A percentile compares a stretch with the other conserved stretches of the same genome.
phyloP scores from a whole-genome alignment of 108 stramenopile species.

The Craspedostauros australis region DNA sequence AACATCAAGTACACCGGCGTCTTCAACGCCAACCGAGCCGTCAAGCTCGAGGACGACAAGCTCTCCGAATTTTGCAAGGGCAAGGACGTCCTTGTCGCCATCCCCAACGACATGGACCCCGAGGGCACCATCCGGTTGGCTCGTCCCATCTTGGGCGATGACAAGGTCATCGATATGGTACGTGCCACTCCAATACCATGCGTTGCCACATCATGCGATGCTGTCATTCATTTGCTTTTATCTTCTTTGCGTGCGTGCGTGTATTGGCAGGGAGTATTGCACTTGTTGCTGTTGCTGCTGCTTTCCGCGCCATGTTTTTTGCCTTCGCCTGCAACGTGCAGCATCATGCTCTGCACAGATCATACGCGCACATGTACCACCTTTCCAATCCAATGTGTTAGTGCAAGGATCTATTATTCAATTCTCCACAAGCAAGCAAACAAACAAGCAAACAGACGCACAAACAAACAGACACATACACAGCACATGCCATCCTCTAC shows the following conservation, averaged over 20 bases:
- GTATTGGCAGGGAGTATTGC: background rate
- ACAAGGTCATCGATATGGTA: constrained; percentile 68
- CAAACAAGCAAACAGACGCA: no score
- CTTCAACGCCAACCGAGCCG: constrained; percentile 11
- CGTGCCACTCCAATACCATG: constrained; percentile 13
- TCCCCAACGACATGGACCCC: constrained; percentile 47
- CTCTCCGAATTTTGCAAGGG: constrained; percentile 42
- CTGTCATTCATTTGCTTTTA: background rate
- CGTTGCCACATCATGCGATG: background rate
- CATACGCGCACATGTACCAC: no score
- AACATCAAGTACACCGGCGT: constrained; percentile 42
- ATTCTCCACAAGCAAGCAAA: no score
- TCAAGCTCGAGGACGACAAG: constrained; percentile 8
- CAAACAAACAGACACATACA: no score
- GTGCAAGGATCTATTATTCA: no score
- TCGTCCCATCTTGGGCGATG: constrained; percentile 61
- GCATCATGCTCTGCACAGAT: no score
- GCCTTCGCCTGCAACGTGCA: background rate
- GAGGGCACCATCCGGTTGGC: constrained; percentile 47
- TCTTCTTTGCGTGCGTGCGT: background rate
- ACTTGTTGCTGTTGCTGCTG: background rate
- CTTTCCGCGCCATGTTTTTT: background rate
- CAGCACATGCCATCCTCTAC: no score
- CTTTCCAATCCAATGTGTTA: no score
- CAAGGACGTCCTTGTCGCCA: constrained; percentile 62